These are phyloP conservation scores for Noccaea bulbosa DNA, from an alignment of 345 rosid genomes.

Conservation along the genomic window DNA sequence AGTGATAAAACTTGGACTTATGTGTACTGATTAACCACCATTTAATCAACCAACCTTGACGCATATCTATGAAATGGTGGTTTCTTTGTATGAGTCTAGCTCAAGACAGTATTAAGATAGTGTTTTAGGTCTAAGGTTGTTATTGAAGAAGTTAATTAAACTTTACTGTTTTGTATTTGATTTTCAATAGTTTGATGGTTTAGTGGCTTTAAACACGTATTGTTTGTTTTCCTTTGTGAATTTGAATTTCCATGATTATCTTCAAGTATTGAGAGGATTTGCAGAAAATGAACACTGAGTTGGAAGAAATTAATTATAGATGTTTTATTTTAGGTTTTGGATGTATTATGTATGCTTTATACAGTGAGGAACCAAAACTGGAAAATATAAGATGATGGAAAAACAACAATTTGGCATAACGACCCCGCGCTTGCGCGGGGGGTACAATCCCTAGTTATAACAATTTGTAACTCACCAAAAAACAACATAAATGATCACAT, in stretches of 20 bases:
- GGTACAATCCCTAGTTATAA: no score
- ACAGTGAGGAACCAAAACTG: no score
- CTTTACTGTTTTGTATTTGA: constrained; percentile 12
- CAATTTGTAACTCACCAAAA: no score
- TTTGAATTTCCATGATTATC: not conserved
- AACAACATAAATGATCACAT: no score
- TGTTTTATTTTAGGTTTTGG: no score
- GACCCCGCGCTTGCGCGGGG: no score
- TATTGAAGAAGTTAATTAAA: not conserved
- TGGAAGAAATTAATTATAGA: no score
- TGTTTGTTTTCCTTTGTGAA: not conserved
- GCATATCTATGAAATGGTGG: constrained; percentile 54
- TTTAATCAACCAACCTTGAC: constrained; percentile 52
- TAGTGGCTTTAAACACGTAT: constrained; percentile 9
- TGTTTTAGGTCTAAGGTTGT: not conserved
- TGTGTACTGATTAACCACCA: constrained; percentile 59
- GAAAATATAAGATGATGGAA: no score
- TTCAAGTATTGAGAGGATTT: not conserved
- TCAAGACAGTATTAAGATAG: constrained; percentile 28
- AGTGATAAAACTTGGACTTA: constrained; percentile 56
- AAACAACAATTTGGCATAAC: no score
- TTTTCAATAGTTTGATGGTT: not conserved
- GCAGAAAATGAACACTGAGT: not conserved
- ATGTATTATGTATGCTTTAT: no score
- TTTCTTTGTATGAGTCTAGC: constrained; percentile 47